Evolutionary conservation across 805 yeast species (phyloP).

Genomic region (Wickerhamiella kazuoi): DNA sequence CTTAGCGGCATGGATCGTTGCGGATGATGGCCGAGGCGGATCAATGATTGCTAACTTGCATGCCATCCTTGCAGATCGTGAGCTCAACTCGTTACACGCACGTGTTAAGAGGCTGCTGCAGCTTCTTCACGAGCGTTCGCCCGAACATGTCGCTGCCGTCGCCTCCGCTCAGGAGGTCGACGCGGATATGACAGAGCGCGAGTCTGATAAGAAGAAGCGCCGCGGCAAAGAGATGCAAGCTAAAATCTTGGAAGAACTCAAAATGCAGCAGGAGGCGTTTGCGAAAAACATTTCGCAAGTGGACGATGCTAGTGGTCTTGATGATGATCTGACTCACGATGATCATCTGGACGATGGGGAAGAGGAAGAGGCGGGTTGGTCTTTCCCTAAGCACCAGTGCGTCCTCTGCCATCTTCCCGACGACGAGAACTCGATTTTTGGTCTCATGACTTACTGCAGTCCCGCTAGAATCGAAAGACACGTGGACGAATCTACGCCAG

Average conservation of each 20-base stretch:
- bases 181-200: constrained; percentile 12
- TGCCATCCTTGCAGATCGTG: not conserved
- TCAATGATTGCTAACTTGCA: constrained; percentile 10
- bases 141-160: constrained; percentile 11
- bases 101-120: constrained; percentile 7
- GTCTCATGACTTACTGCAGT: constrained; percentile 47
- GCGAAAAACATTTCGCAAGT: constrained; percentile 32
- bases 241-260: constrained; percentile 59
- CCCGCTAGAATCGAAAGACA: constrained; percentile 1
- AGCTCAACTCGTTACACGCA: constrained; percentile 4
- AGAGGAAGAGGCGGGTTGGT: constrained; percentile 27
- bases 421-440: constrained; percentile 48
- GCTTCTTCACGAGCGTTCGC: constrained; percentile 7
- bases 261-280: constrained; percentile 63
- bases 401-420: constrained; percentile 68
- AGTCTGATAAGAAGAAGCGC: constrained; percentile 42
- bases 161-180: constrained; percentile 16
- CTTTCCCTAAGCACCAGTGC: constrained; percentile 57
- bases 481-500: not conserved
- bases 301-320: constrained; percentile 25
- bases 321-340: constrained; percentile 16
- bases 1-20: constrained; percentile 6
- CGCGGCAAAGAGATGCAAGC: constrained; percentile 53
- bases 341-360: constrained; percentile 10
- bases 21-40: constrained; percentile 4